These are phyloP conservation scores for Paramyrothecium sp. DNA, from an alignment of 2,329 filamentous ascomycete species.

Conservation along the genomic window DNA sequence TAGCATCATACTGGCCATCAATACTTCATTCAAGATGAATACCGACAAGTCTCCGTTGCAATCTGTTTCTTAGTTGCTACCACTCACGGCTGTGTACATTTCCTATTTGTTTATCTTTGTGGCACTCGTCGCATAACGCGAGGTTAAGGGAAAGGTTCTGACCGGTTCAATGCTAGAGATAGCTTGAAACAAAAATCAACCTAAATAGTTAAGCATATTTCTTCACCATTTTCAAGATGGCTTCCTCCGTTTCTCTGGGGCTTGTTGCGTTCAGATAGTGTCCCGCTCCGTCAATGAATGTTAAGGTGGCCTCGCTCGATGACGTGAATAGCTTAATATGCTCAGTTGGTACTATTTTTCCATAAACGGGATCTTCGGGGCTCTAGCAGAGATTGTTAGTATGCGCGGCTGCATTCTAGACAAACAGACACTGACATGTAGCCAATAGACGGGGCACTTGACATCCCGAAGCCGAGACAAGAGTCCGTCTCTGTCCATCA, in stretches of 20 bases:
- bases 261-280: slow-evolving; percentile 51
- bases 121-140: too few species aligned
- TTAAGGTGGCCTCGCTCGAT: slow-evolving; percentile 41
- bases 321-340: slow-evolving; percentile 50
- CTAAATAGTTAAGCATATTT: slow-evolving; percentile 40
- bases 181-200: too few species aligned
- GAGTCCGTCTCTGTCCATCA: slow-evolving; percentile 47
- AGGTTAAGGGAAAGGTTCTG: too few species aligned
- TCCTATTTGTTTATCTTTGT: too few species aligned
- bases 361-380: slow-evolving; percentile 42
- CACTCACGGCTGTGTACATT: too few species aligned
- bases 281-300: slow-evolving; percentile 40
- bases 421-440: slow-evolving; percentile 37
- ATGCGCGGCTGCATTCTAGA: not conserved
- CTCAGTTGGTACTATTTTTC: slow-evolving; percentile 36
- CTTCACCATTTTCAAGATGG: slow-evolving; percentile 40
- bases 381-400: slow-evolving; percentile 31
- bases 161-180: too few species aligned
- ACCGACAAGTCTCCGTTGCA: too few species aligned
- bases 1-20: too few species aligned
- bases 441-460: slow-evolving; percentile 51
- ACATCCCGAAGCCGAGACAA: slow-evolving; percentile 43
- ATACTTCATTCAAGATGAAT: too few species aligned
- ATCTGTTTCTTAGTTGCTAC: too few species aligned
- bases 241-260: slow-evolving; percentile 42